phyloP scores from a whole-genome alignment of 2,329 filamentous ascomycete genomes.

The Curvularia spicifera region DNA sequence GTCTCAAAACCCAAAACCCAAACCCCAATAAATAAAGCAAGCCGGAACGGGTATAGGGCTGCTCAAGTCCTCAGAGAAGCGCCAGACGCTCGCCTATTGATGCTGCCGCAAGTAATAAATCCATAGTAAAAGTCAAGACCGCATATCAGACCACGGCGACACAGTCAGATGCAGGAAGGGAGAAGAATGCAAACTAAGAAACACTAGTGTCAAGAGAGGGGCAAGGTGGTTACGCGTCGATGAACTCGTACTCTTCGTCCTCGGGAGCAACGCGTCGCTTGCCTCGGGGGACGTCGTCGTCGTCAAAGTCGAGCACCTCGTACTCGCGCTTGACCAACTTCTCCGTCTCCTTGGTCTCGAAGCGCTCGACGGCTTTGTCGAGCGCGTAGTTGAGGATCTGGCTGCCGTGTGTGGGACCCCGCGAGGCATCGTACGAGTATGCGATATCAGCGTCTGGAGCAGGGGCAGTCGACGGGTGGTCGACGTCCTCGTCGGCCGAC shows the following conservation, averaged over 20 bases:
- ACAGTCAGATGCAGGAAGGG: conserved; percentile 31
- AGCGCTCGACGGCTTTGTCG: conserved; percentile 64
- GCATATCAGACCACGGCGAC: conserved; percentile 32
- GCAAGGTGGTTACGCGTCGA: conserved; percentile 37
- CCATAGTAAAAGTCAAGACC: conserved; percentile 21
- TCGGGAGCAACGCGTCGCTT: conserved; percentile 45
- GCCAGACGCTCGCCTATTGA: conserved; percentile 52
- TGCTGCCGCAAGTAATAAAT: conserved; percentile 47
- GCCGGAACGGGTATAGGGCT: conserved; percentile 44
- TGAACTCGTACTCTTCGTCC: conserved; percentile 52
- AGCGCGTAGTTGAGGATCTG: conserved; percentile 64
- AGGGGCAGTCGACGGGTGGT: conserved; percentile 54
- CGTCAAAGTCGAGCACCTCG: conserved; percentile 57
- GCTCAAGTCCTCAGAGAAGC: conserved; percentile 53
- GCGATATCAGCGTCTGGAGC: conserved; percentile 59
- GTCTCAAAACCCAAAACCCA: conserved; percentile 14
- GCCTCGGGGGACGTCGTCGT: conserved; percentile 38
- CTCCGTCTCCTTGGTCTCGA: conserved; percentile 65
- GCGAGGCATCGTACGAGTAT: conserved; percentile 61
- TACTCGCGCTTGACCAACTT: conserved; percentile 67
- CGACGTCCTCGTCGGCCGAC: conserved; percentile 55
- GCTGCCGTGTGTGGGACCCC: conserved; percentile 60
- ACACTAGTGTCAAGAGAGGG: conserved; percentile 9
- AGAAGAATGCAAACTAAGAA: conserved; percentile 18
- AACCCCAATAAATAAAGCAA: conserved; percentile 24